These are phyloP conservation scores for Gnaphalium uliginosum DNA, from an alignment of 129 eudicot genomes.

Conservation along the genomic window DNA sequence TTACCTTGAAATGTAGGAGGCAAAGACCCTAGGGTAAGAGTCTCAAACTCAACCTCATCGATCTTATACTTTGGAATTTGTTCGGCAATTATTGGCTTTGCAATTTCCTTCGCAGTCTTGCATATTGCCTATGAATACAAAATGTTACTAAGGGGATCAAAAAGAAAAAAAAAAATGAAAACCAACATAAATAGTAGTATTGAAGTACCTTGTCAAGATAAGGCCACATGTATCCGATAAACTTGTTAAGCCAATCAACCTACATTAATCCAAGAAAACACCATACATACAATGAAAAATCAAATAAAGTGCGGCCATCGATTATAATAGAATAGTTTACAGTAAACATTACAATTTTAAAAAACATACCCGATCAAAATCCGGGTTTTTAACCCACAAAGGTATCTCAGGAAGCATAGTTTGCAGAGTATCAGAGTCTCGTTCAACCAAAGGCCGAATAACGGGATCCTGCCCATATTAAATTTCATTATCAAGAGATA, in stretches of 20 bases:
- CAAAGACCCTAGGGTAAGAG: constrained; percentile 71
- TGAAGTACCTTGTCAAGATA: constrained; percentile 79
- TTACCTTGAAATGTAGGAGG: constrained; percentile 91
- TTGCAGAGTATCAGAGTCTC: constrained; percentile 70
- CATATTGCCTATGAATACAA: constrained; percentile 68
- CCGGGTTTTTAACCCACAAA: constrained; percentile 78
- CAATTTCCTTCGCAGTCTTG: constrained; percentile 81
- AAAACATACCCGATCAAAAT: constrained; percentile 78
- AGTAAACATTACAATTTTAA: background rate
- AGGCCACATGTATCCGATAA: constrained; percentile 81
- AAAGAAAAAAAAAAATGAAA: background rate
- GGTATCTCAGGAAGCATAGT: constrained; percentile 78
- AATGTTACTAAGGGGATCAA: background rate
- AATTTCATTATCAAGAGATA: background rate
- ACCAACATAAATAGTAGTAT: background rate
- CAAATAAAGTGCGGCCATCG: background rate
- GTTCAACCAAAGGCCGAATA: constrained; percentile 76
- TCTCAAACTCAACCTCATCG: constrained; percentile 68
- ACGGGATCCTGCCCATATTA: constrained; percentile 56
- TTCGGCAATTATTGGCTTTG: constrained; percentile 80
- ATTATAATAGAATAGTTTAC: constrained; percentile 7
- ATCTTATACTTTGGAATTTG: constrained; percentile 86
- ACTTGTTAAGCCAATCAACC: constrained; percentile 96
- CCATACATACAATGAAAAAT: constrained; percentile 3
- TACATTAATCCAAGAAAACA: constrained; percentile 32